phyloP scores from a whole-genome alignment of 768 basidiomycete genomes.

The Mycena latifolia region DNA sequence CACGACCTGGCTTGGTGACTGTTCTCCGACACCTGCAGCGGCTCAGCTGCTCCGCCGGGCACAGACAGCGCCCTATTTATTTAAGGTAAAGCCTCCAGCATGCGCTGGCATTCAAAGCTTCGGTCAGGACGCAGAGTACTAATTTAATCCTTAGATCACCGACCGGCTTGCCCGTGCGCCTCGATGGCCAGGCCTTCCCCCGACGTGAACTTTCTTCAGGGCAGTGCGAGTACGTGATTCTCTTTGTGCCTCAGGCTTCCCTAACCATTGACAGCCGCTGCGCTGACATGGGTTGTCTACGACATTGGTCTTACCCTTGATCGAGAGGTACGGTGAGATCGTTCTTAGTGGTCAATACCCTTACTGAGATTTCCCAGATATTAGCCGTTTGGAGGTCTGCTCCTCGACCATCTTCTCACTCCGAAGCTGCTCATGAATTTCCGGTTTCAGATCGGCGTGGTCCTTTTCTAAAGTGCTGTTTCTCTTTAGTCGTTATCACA shows the following conservation, averaged over 20 bases:
- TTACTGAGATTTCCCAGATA: background rate
- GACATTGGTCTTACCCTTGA: conserved; percentile 19
- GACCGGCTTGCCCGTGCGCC: too few species aligned
- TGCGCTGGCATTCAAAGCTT: background rate
- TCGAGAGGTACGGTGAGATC: conserved; percentile 11
- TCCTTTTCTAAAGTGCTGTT: conserved; percentile 16
- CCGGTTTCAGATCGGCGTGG: conserved; percentile 11
- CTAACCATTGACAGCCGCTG: background rate
- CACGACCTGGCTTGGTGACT: too few species aligned
- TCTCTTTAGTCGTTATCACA: conserved; percentile 25
- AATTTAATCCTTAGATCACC: background rate
- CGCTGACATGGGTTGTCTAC: conserved; percentile 28
- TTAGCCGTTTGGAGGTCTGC: conserved; percentile 20
- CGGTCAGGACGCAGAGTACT: too few species aligned
- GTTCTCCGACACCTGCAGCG: too few species aligned
- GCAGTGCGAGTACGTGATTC: conserved; percentile 20
- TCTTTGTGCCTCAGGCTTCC: background rate
- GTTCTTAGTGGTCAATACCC: background rate
- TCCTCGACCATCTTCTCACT: background rate
- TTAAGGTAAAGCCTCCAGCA: conserved; percentile 5
- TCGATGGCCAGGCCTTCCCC: background rate
- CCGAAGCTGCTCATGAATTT: background rate
- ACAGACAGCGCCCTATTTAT: background rate
- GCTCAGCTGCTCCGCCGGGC: too few species aligned
- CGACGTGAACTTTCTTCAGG: conserved; percentile 17